Evolutionary conservation across 305 asterid species (phyloP).

Genomic region (Solanum aculeatissimum): DNA sequence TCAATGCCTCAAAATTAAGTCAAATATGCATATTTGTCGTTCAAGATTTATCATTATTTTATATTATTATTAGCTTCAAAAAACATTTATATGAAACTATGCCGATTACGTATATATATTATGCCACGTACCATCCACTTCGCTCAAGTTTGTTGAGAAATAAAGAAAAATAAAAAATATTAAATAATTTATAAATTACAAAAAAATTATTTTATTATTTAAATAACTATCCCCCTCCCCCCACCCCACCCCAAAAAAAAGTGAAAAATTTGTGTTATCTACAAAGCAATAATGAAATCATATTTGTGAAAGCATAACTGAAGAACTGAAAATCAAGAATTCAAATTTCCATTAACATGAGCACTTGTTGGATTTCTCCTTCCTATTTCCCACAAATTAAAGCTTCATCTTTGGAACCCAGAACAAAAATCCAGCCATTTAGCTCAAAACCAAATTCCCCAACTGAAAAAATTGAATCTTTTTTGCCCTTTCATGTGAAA

Average conservation of each 20-base stretch:
- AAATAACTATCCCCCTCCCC: too few species aligned
- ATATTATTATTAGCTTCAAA: too few species aligned
- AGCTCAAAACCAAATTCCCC: constrained; percentile 2
- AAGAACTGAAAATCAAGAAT: neutral
- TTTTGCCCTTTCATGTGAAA: constrained; percentile 41
- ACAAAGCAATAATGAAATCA: neutral
- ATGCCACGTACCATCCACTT: too few species aligned
- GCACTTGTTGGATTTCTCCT: neutral
- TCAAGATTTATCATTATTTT: too few species aligned
- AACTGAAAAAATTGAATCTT: constrained; percentile 12
- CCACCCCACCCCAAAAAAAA: neutral
- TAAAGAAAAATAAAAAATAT: too few species aligned
- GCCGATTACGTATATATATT: too few species aligned
- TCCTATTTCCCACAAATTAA: neutral
- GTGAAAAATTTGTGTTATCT: neutral
- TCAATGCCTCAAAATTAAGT: neutral
- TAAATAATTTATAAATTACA: neutral
- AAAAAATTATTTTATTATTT: too few species aligned
- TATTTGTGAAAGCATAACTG: neutral
- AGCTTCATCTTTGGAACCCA: neutral
- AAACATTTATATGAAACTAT: too few species aligned
- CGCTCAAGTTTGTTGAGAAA: too few species aligned
- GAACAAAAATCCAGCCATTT: neutral
- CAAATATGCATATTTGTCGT: neutral
- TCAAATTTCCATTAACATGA: neutral